Evolutionary conservation across 345 rosid genomes (phyloP), one percentile per base, ranked within the genome.

Genomic region (Populus nigra): DNA sequence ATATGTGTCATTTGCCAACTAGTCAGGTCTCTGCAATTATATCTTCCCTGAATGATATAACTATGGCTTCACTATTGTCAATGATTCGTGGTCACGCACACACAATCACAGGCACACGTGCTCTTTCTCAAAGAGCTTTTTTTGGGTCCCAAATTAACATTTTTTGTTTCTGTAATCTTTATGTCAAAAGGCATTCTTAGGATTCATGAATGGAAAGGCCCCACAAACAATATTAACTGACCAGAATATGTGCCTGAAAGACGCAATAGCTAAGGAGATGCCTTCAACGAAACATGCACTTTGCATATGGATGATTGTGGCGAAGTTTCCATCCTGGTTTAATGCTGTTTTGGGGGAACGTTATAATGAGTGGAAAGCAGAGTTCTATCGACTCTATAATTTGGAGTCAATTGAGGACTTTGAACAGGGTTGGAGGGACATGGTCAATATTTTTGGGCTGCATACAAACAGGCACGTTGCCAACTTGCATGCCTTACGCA

Each of bases 281-380:
- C 97, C 94, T 65, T 75, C 86, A 16, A 87, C 96, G 41, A 95
- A 93, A 84, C 98, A 95, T 82, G 93, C 96, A 43, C 96, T 92
- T 66, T 93, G 98, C 88, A 91, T 95, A 84, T 95, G 99, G 99
- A 90, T 95, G 98, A 88, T 93, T 70, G 92, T 92, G 77, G 97
- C 88, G 25, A 94, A 94, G 84, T 94, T 94, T 77, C 97, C 99
- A 22, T 93, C 99, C 50, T 95, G 99, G 94, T 93, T 93, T 83
- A 93, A 93, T 80, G 97, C 96, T 82, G 90, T 90, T 81, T 86
- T 95, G 47, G 98, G 98, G 31, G 99, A 95, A 74, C 92, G 89
- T 20, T 95, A 95, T 82, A 95, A 90, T 22, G 96, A 91, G 85
- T 95, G 99, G 99, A 95, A 95, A 83, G 83, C 93, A 63, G 99